These are phyloP conservation scores for Grosmannia huntii DNA, from an alignment of 2,329 filamentous ascomycete species.

Conservation along the genomic window DNA sequence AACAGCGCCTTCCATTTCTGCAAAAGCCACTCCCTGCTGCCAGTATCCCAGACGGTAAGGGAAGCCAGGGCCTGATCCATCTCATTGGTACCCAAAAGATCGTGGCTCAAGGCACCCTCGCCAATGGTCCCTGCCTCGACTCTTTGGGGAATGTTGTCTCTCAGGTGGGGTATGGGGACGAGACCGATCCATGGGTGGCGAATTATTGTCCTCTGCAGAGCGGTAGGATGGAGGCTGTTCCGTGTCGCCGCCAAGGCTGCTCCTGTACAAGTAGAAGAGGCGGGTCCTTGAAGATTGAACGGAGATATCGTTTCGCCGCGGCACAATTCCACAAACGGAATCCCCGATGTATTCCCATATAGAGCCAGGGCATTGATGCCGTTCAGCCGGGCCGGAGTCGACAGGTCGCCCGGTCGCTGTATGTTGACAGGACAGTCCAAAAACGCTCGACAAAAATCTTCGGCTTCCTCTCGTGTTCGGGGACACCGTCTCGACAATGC, in stretches of 20 bases:
- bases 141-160: conserved; percentile 17
- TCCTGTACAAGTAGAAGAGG: not conserved
- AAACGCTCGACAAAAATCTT: not conserved
- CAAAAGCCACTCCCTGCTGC: conserved; percentile 23
- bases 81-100: conserved; percentile 15
- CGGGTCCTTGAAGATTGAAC: not conserved
- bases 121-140: conserved; percentile 6
- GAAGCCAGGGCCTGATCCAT: not conserved
- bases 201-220: conserved; percentile 14
- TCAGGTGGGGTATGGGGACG: conserved; percentile 15
- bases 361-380: conserved; percentile 3
- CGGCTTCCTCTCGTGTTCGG: not conserved
- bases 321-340: not conserved
- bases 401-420: conserved; percentile 1
- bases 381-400: conserved; percentile 7
- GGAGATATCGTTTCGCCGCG: not conserved
- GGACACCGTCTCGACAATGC: not conserved
- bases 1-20: conserved; percentile 24
- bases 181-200: conserved; percentile 19
- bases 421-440: not conserved
- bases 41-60: conserved; percentile 25
- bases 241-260: not conserved
- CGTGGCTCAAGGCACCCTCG: conserved; percentile 11
- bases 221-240: conserved; percentile 8
- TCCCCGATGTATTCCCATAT: conserved; percentile 2